A percentile compares a stretch with the other conserved stretches of the same genome.
Conservation (phyloP, 176 grass and related monocot genomes). For the Eleusine coracana region DNA sequence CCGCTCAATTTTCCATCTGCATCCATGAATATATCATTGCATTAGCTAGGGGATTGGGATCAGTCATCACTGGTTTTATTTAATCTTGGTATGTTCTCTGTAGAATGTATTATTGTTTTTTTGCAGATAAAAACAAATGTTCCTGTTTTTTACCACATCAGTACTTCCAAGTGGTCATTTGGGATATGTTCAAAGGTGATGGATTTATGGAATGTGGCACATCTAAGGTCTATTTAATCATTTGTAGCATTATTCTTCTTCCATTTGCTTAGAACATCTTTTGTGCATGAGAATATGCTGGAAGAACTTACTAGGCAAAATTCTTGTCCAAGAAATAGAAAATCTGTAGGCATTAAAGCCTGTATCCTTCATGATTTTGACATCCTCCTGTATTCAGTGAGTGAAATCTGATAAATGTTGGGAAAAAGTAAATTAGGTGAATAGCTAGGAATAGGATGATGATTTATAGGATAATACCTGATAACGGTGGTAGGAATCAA, state of each 20-base stretch:
- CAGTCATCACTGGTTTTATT: not conserved
- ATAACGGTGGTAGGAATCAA: conserved; percentile 82
- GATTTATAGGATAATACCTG: conserved; percentile 43
- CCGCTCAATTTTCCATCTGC: conserved; percentile 73
- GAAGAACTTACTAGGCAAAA: conserved; percentile 76
- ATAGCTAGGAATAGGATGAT: not conserved
- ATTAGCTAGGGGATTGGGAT: conserved; percentile 7
- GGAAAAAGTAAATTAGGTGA: not conserved
- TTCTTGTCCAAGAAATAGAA: conserved; percentile 87
- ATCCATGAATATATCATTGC: conserved; percentile 19
- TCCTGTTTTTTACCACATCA: not conserved
- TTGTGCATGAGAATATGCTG: not conserved
- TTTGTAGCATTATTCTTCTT: conserved; percentile 19
- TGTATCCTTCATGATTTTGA: conserved; percentile 69
- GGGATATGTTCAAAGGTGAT: conserved; percentile 24
- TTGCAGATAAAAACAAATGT: conserved; percentile 13
- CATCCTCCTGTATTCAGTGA: conserved; percentile 67
- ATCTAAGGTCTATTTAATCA: conserved; percentile 15
- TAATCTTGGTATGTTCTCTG: not conserved
- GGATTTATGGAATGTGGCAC: not conserved
- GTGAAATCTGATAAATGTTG: conserved; percentile 21
- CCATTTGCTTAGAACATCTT: conserved; percentile 16
- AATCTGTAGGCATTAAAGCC: conserved; percentile 82
- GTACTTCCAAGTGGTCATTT: not conserved
- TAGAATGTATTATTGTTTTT: not conserved